Evolutionary conservation across 2,329 filamentous ascomycete species (phyloP), one percentile per base, ranked within the genome.

Genomic region (Calcarisporium arbuscula): DNA sequence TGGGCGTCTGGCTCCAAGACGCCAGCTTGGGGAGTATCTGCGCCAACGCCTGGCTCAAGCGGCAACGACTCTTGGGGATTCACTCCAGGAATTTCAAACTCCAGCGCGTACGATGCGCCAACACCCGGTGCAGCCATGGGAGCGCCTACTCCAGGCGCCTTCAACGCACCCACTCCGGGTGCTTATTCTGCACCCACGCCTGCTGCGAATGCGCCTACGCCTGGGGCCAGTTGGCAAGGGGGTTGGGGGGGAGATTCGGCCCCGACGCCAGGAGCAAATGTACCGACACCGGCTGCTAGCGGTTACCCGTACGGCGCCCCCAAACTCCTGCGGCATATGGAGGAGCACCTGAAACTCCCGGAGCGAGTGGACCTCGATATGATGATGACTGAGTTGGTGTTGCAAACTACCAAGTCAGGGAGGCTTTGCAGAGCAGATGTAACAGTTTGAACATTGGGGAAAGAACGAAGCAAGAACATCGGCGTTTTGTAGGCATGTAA

Each of bases 1-100:
- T 85, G 82, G 66, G 76, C 68, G 11, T 68, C 73, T 5, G 78
- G 83, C 6, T 83, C 82, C 19, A 85, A 89, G 57, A 94, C 87
- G 1, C 88, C 88, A 4, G 80, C 77, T 2, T 88, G 84, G 53
- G 76, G 73, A 18, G 66, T 63, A 8, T 73, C 73, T 4, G 74
- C 74, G 4, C 72, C 74, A 3, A 78, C 74, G 1, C 74, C 74
- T 0, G 72, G 69, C 8, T 74, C 68, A 34, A 74, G 70, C 50
- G 73, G 68, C 34, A 67, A 67, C 32, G 75, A 81, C 39, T 62
- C 70, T 6, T 80, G 77, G 76, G 72, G 72, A 23, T 77, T 76
- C 52, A 74, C 72, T 3, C 67, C 72, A 3, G 70, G 68, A 1
- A 58, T 64, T 4, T 63, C 61, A 22, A 57, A 61, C 7, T 64